Percentiles rank a stretch among this genome's conserved stretches.
These are phyloP conservation scores for Gnomoniopsis sp. DNA, from an alignment of 2,329 filamentous ascomycete species.

Conservation along the genomic window DNA sequence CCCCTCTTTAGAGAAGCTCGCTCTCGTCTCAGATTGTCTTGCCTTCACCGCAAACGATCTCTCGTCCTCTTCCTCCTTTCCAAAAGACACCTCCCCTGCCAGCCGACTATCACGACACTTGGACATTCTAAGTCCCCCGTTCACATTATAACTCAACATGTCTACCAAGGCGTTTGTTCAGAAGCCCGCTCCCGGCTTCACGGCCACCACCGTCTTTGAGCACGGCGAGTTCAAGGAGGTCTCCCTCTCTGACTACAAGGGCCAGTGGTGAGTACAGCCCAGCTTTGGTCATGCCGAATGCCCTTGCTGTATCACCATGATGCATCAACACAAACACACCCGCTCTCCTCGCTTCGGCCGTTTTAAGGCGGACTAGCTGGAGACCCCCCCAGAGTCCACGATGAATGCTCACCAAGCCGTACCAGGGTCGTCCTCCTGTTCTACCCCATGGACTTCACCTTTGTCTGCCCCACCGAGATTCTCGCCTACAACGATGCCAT, in stretches of 20 bases:
- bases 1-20: not conserved
- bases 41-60: not conserved
- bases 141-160: slow-evolving; percentile 28
- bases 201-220: slow-evolving; percentile 45
- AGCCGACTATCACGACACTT: not conserved
- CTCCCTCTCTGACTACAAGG: slow-evolving; percentile 40
- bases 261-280: slow-evolving; percentile 39
- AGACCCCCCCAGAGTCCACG: too few relatives aligned
- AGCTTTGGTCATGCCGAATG: not conserved
- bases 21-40: too few relatives aligned
- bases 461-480: slow-evolving; percentile 65
- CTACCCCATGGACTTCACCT: slow-evolving; percentile 67
- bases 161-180: slow-evolving; percentile 43
- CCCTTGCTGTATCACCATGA: not conserved
- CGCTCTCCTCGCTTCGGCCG: too few relatives aligned
- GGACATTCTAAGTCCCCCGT: not conserved
- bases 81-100: not conserved
- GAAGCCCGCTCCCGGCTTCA: slow-evolving; percentile 46
- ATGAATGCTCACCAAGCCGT: slow-evolving; percentile 6
- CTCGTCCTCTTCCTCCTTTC: not conserved
- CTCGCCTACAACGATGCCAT: slow-evolving; percentile 61
- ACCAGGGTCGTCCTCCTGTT: slow-evolving; percentile 62
- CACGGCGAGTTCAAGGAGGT: slow-evolving; percentile 46
- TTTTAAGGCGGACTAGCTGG: too few relatives aligned
- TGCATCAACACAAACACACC: too few relatives aligned